These are phyloP conservation scores for Trichoderma sp. DNA, from an alignment of 2,329 filamentous ascomycete genomes.

Conservation along the genomic window DNA sequence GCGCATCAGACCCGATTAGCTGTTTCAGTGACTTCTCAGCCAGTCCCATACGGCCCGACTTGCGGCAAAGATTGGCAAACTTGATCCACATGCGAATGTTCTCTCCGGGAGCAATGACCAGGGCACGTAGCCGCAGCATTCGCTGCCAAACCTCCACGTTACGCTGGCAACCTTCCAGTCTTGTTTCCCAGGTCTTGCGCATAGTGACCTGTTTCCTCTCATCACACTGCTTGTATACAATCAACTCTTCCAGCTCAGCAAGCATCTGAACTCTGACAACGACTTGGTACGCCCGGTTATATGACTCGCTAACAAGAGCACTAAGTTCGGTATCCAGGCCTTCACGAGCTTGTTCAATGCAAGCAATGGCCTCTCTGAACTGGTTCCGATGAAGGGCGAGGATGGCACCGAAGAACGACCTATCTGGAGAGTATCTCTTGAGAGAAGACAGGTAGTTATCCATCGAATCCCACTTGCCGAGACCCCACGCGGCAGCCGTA, in stretches of 20 bases:
- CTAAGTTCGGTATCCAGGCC: slow-evolving; percentile 94
- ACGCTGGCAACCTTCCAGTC: slow-evolving; percentile 90
- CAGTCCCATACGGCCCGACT: slow-evolving; percentile 89
- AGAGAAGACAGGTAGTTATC: slow-evolving; percentile 95
- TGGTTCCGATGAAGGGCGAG: slow-evolving; percentile 93
- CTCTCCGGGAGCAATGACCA: slow-evolving; percentile 88
- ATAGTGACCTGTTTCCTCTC: slow-evolving; percentile 86
- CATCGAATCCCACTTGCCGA: slow-evolving; percentile 98
- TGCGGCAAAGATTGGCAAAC: slow-evolving; percentile 96
- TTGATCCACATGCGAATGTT: slow-evolving; percentile 99
- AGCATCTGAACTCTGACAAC: slow-evolving; percentile 99
- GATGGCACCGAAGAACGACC: slow-evolving; percentile 97
- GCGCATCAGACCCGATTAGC: slow-evolving; percentile 72
- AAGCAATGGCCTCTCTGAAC: slow-evolving; percentile 84
- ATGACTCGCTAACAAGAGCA: slow-evolving; percentile 95
- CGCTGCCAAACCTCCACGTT: slow-evolving; percentile 99
- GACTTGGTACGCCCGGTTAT: slow-evolving; percentile 96
- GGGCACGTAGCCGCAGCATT: slow-evolving; percentile 90
- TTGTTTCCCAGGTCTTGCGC: slow-evolving; percentile 92
- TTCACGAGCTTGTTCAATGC: slow-evolving; percentile 89
- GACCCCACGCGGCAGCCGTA: slow-evolving; percentile 93
- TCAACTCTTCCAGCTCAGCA: slow-evolving; percentile 96
- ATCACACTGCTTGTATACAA: slow-evolving; percentile 94
- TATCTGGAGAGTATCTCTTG: slow-evolving; percentile 89
- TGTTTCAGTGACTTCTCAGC: slow-evolving; percentile 94